A percentile compares a stretch with the other conserved stretches of the same genome.
Conservation (phyloP, 176 grass and related monocot species). For the Aegilops longissima region DNA sequence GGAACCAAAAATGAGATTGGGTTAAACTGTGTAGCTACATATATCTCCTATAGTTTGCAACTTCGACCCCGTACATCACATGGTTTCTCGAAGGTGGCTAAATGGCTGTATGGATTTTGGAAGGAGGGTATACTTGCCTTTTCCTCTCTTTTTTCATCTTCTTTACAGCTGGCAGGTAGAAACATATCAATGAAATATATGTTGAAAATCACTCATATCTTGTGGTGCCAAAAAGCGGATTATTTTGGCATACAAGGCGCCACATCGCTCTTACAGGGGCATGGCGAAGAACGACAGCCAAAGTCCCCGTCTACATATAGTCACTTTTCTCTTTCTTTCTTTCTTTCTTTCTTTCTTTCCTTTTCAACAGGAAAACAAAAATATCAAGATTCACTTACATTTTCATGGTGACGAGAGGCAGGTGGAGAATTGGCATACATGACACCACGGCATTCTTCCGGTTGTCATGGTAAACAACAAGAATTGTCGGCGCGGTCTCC, state of each 20-base stretch:
- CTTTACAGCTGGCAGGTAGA: too few relatives aligned
- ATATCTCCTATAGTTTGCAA: background rate
- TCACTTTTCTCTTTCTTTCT: background rate
- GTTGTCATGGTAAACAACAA: background rate
- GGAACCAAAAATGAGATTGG: background rate
- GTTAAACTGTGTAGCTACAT: background rate
- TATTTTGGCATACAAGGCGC: background rate
- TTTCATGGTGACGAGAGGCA: background rate
- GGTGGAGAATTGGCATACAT: background rate
- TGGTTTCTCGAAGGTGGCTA: background rate
- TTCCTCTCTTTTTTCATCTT: too few relatives aligned
- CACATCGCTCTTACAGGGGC: too few relatives aligned
- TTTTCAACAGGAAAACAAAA: background rate
- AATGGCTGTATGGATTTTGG: background rate
- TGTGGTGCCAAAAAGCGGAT: background rate
- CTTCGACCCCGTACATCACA: background rate
- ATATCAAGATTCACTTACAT: background rate
- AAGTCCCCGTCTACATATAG: too few relatives aligned
- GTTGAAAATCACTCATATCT: background rate
- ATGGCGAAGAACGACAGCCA: too few relatives aligned
- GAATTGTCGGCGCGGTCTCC: background rate
- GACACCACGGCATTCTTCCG: background rate
- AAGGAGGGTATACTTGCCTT: too few relatives aligned
- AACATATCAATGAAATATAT: background rate
- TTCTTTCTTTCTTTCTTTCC: background rate